These are phyloP conservation scores for Rhododendron henanense DNA, from an alignment of 148 eudicot species.

Conservation along the genomic window DNA sequence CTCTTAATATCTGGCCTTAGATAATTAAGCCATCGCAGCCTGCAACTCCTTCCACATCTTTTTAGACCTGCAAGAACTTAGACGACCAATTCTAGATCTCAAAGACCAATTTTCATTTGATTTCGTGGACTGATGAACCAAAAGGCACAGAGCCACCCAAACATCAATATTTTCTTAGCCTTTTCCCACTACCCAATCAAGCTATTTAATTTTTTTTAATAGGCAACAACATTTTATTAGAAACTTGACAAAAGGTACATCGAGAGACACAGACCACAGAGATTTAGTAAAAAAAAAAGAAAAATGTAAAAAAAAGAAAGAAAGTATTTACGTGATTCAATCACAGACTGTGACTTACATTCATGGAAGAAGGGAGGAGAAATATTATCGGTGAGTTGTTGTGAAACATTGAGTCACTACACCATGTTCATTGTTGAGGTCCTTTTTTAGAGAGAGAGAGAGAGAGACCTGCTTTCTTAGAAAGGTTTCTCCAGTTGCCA, in stretches of 20 bases:
- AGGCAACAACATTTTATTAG: too few relatives aligned
- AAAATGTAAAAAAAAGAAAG: neutral
- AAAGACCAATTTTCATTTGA: neutral
- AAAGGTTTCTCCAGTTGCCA: conserved; percentile 1
- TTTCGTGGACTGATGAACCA: neutral
- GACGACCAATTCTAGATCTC: neutral
- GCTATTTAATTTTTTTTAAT: neutral
- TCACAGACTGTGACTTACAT: neutral
- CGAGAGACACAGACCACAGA: too few relatives aligned
- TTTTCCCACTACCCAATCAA: neutral
- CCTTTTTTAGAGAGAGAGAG: neutral
- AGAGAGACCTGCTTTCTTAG: conserved; percentile 7
- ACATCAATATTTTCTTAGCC: neutral
- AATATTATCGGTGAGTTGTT: too few relatives aligned
- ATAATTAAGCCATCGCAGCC: conserved; percentile 7
- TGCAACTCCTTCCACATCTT: conserved; percentile 10
- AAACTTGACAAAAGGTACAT: too few relatives aligned
- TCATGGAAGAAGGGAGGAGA: neutral
- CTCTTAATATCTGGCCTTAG: neutral
- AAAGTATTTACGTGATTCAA: too few relatives aligned
- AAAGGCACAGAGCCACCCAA: neutral
- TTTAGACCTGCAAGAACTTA: neutral
- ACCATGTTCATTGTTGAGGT: too few relatives aligned
- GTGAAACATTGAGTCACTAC: too few relatives aligned
- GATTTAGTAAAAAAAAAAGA: too few relatives aligned